These are phyloP conservation scores for Evansstolkia leycettana DNA, from an alignment of 495 filamentous ascomycete genomes.

Conservation along the genomic window DNA sequence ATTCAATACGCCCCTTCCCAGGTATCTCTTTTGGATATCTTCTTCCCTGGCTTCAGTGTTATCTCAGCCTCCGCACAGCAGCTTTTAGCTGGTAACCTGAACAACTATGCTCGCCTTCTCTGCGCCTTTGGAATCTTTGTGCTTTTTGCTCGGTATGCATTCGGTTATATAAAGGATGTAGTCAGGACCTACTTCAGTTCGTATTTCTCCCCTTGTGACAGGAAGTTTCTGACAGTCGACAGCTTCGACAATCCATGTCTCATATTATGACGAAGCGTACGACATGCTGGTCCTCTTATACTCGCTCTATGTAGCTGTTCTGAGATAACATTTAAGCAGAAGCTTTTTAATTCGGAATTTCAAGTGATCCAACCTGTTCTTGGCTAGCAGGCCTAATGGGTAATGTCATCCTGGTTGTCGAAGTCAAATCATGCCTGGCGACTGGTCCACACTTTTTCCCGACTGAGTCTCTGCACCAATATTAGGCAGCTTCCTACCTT, in stretches of 20 bases:
- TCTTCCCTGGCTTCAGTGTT: slow-evolving; percentile 13
- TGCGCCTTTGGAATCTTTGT: slow-evolving; percentile 12
- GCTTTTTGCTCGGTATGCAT: slow-evolving; percentile 13
- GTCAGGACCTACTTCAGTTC: slow-evolving; percentile 19
- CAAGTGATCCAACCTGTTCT: no score
- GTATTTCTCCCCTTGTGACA: slow-evolving; percentile 6
- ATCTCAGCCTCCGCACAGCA: slow-evolving; percentile 9
- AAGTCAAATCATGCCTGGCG: no score
- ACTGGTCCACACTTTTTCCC: no score
- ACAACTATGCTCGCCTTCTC: slow-evolving; percentile 12
- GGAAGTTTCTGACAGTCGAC: slow-evolving; percentile 9
- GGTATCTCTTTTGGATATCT: slow-evolving; percentile 14
- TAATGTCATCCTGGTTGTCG: no score
- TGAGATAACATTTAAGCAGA: no score
- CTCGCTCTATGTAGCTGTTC: no score
- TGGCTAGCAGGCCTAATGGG: no score
- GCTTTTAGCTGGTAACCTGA: slow-evolving; percentile 11
- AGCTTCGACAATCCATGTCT: slow-evolving; percentile 18
- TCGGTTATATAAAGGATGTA: slow-evolving; percentile 11
- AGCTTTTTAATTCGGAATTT: no score
- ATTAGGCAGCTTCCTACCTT: no score
- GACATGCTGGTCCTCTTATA: slow-evolving; percentile 19
- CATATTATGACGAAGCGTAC: slow-evolving; percentile 15
- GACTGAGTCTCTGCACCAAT: no score
- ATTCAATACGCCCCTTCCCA: slow-evolving; percentile 14